Evolutionary conservation across 1,284 basidiomycete genomes (phyloP).

Genomic region (Ganoderma boninense): DNA sequence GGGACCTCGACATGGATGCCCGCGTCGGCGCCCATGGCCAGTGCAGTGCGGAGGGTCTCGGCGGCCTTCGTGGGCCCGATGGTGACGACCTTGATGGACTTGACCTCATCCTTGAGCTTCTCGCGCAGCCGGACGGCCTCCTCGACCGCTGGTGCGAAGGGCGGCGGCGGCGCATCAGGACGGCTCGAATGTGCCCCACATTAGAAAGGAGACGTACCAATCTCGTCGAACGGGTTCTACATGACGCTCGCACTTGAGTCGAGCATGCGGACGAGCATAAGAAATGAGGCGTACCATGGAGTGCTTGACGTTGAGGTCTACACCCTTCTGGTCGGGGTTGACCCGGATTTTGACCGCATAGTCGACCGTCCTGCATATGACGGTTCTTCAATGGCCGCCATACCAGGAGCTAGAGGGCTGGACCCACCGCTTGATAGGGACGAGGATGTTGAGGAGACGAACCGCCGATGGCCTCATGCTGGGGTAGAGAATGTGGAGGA

Average conservation of each 20-base stretch:
- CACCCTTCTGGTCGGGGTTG: conserved; percentile 89
- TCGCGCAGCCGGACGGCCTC: conserved; percentile 96
- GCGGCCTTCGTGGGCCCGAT: conserved; percentile 92
- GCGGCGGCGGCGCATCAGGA: conserved; percentile 13
- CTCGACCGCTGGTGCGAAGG: conserved; percentile 80
- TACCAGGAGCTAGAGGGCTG: not conserved
- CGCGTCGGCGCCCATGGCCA: conserved; percentile 97
- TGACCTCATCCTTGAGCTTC: conserved; percentile 77
- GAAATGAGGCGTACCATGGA: conserved; percentile 82
- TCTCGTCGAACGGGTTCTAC: conserved; percentile 97
- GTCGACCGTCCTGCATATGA: conserved; percentile 66
- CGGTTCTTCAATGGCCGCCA: conserved; percentile 9
- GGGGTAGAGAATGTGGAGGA: conserved; percentile 1
- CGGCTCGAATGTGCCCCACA: not conserved
- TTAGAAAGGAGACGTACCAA: conserved; percentile 65
- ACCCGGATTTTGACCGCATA: conserved; percentile 96
- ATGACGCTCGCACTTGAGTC: not conserved
- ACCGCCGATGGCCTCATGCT: conserved; percentile 78
- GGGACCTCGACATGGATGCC: conserved; percentile 91
- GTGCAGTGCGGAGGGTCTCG: conserved; percentile 94
- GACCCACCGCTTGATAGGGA: conserved; percentile 88
- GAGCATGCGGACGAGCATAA: not conserved
- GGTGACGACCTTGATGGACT: conserved; percentile 90
- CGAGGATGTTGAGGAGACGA: conserved; percentile 86
- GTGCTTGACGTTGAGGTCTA: conserved; percentile 96